Evolutionary conservation across 768 basidiomycete species (phyloP), one percentile per base, ranked within the genome.

Genomic region (Auricularia sp.): DNA sequence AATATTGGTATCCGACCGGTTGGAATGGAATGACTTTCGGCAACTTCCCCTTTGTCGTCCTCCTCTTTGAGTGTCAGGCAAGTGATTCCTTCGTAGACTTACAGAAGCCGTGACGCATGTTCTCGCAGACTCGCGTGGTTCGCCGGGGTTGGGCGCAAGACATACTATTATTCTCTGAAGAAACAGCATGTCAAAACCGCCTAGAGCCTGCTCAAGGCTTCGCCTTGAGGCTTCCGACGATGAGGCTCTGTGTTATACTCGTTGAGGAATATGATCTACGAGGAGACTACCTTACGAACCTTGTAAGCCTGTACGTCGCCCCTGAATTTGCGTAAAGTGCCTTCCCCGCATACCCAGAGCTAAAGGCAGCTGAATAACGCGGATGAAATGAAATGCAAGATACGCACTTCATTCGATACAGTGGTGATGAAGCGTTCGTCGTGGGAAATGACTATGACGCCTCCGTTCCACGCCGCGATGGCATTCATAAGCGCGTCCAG

Each of bases 351-450:
- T 10, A 97, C 93, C 92, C 93, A 98, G 23, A 98, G 82, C 91
- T 94, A 71, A 8, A 62, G 3, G 51, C 67, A 66, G 53, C 53
- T 39, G 16, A 29, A 58, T 7, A n/a, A 44, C 29, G 29, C 29
- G 29, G 34, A 43, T 2, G 12, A 39, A 14, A 61, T 58, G 53
- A 42, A 33, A 61, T 21, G 64, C 60, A 39, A 11, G 12, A 42
- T 35, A 68, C 81, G 34, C 68, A 90, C 91, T 81, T 93, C 87
- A 73, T 84, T 86, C 3, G 91, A 88, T 21, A 94, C 93, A 16
- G 85, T 87, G 16, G 92, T 95, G 70, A 95, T 96, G 74, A 96
- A 98, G 61, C 92, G 79, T 72, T 96, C 93, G 80, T 98, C 95
- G 83, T 97, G 95, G 67, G 91, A 93, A 69, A 94, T 93, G 68